Evolutionary conservation across 306 rosid genomes (phyloP), one percentile per base, ranked within the genome.

Genomic region (Vicia sativa): DNA sequence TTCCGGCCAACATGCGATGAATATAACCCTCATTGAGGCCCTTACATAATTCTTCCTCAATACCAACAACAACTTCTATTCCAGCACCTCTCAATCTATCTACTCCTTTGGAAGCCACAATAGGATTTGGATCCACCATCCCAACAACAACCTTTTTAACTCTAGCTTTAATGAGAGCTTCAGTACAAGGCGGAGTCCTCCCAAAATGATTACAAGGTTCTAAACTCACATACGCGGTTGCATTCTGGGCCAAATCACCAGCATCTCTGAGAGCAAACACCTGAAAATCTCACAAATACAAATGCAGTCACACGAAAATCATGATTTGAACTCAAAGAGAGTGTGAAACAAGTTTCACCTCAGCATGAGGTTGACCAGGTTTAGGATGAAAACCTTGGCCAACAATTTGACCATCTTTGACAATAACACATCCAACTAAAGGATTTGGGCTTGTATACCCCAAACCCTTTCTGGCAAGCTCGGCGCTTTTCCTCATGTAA

Each of bases 191-290:
- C 3, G 96, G 96, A 66, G 98, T 90, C 80, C 93, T 87, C 46
- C 98, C 98, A 70, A 79, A 82, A 78, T 92, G 98, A 65, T 90
- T 92, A 61, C 98, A 92, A 63, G 98, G 98, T 68, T 92, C 98
- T 81, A 92, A 78, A 78, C 85, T 92, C 65, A 92, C 96, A 81
- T 90, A 92, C 50, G 96, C 96, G 0, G 93, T 90, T 12, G 90
- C 93, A 23, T 81, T 81, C 70, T 90, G 91, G 0, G 98, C 93
- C 81, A 80, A 77, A 73, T 84, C 87, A 59, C 90, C 98, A 5
- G 98, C 98, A 79, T 87, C 91, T 72, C 91, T 77, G 46, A 92
- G 79, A 63, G 96, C 98, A 81, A 86, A 92, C 41, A 87, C 96
- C 96, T 92, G 70, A 70, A 14, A 77, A 79, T 49, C 62, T 63